Conservation (phyloP, 306 rosid genomes). For the Trichosanthes cucumerina region DNA sequence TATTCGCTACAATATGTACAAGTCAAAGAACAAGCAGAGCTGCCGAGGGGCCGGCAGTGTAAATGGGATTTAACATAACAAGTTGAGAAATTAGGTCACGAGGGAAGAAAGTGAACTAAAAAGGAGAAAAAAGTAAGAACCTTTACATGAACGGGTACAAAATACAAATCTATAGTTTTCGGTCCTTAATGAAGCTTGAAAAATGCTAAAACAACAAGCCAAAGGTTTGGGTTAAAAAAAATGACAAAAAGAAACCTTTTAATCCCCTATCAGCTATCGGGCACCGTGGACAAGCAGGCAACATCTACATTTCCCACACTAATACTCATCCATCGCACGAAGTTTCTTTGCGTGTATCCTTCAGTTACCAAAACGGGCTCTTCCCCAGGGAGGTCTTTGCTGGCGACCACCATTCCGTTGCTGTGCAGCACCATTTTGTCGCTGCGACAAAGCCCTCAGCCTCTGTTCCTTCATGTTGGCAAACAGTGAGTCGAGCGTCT, state of each 20-base stretch:
- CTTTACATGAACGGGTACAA: not conserved
- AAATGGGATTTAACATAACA: too few species aligned
- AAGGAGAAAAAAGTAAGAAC: not conserved
- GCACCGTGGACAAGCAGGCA: not conserved
- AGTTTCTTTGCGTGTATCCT: not conserved
- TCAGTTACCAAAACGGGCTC: conserved; percentile 60
- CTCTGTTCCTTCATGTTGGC: conserved; percentile 89
- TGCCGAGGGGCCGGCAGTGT: too few species aligned
- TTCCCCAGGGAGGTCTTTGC: conserved; percentile 56
- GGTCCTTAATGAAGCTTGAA: not conserved
- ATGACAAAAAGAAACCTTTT: not conserved
- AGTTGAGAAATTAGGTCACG: not conserved
- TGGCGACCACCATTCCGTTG: conserved; percentile 34
- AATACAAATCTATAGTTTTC: not conserved
- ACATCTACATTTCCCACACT: not conserved
- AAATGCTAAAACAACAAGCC: not conserved
- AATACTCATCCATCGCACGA: not conserved
- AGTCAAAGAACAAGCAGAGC: too few species aligned
- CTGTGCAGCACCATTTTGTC: conserved; percentile 27
- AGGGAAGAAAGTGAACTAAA: not conserved
- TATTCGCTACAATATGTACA: too few species aligned
- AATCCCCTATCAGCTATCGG: not conserved
- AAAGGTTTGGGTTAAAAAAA: not conserved
- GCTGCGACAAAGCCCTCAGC: conserved; percentile 36
- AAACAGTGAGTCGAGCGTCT: conserved; percentile 70